phyloP scores from a whole-genome alignment of 495 filamentous ascomycete genomes.

The Bombardia bombarda region DNA sequence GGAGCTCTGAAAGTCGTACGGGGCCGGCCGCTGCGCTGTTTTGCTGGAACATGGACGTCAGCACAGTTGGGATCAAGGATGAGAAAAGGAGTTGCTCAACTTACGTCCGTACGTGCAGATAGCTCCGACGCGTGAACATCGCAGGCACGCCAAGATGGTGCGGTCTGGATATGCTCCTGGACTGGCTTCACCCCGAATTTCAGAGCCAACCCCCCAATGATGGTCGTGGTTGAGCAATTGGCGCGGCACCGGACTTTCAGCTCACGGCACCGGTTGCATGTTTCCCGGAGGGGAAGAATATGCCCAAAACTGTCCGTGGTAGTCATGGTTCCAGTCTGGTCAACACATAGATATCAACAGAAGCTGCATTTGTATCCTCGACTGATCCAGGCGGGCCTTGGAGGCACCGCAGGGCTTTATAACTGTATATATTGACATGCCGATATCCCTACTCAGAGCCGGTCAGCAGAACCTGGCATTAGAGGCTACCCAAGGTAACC shows the following conservation, averaged over 20 bases:
- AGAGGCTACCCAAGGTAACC: too few relatives aligned
- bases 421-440: not conserved
- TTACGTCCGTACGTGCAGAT: not conserved
- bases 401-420: not conserved
- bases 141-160: not conserved
- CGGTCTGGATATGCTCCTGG: not conserved
- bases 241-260: not conserved
- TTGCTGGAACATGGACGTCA: not conserved
- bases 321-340: not conserved
- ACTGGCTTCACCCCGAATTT: not conserved
- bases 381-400: not conserved
- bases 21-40: not conserved
- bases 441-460: not conserved
- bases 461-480: too few relatives aligned
- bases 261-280: not conserved
- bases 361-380: not conserved
- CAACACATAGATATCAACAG: not conserved
- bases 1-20: not conserved
- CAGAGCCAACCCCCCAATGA: not conserved
- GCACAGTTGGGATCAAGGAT: not conserved
- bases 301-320: not conserved
- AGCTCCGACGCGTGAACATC: not conserved
- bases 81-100: not conserved
- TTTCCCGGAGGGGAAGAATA: not conserved
- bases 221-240: not conserved